Conservation (phyloP, 345 rosid genomes). For the Pugionium dolabratum region DNA sequence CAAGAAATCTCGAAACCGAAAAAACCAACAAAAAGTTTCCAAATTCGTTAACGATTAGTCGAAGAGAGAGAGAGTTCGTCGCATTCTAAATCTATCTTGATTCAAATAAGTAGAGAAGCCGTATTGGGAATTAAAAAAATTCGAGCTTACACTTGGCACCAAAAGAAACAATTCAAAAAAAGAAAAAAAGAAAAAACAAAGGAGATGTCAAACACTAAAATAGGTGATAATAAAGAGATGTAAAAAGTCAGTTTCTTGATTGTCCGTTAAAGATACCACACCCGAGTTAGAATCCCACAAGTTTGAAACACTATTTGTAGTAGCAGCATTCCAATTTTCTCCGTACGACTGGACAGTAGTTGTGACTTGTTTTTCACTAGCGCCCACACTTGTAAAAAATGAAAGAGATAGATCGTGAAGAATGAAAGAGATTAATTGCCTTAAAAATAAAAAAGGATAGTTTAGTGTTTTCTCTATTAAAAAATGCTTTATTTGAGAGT, state of each 20-base stretch:
- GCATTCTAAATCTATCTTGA: neutral
- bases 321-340: conserved; percentile 45
- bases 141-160: conserved; percentile 24
- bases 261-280: conserved; percentile 48
- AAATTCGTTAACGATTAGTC: neutral
- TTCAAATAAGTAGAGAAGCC: neutral
- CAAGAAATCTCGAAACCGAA: neutral
- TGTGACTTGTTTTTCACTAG: conserved; percentile 40
- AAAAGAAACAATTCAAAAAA: neutral
- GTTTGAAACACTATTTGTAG: conserved; percentile 39
- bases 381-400: too few species aligned
- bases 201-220: conserved; percentile 16
- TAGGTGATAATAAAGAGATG: conserved; percentile 37
- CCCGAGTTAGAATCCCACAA: conserved; percentile 47
- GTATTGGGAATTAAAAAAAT: conserved; percentile 1
- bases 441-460: too few species aligned
- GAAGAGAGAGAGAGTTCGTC: conserved; percentile 9
- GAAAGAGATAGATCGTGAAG: too few species aligned
- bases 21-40: conserved; percentile 6
- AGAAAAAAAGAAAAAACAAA: neutral
- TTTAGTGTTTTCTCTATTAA: too few species aligned
- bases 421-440: too few species aligned
- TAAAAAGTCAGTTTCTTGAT: conserved; percentile 53
- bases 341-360: conserved; percentile 35
- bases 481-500: too few species aligned